Conservation (phyloP, 148 eudicot genomes). For the Rhododendron molle region DNA sequence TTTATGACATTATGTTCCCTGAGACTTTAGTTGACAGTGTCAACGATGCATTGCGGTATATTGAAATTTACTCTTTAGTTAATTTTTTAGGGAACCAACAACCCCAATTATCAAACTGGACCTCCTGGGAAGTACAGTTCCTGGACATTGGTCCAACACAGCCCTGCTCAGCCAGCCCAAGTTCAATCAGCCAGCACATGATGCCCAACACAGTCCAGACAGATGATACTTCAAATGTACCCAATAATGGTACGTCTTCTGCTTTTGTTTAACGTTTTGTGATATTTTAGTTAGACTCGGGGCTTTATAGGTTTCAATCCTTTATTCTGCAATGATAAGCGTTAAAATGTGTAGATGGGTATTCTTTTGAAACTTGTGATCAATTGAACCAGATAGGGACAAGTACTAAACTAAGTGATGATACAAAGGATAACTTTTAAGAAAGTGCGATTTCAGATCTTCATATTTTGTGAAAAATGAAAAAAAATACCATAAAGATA, state of each 20-base stretch:
- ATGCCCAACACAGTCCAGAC: conserved; percentile 88
- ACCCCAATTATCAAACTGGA: conserved; percentile 54
- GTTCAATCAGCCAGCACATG: conserved; percentile 53
- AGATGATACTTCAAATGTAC: conserved; percentile 82
- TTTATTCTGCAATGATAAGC: not conserved
- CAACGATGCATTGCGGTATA: not conserved
- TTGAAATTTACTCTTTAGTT: not conserved
- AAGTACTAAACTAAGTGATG: not conserved
- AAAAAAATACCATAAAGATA: not conserved
- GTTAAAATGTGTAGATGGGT: not conserved
- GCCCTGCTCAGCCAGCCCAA: conserved; percentile 58
- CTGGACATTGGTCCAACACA: conserved; percentile 46
- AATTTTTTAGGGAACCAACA: conserved; percentile 46
- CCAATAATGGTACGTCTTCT: conserved; percentile 36
- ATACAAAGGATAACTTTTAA: not conserved
- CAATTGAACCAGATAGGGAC: not conserved
- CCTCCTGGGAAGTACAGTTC: conserved; percentile 40
- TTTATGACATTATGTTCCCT: not conserved
- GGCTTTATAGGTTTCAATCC: no score
- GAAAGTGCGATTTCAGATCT: not conserved
- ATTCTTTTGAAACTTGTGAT: not conserved
- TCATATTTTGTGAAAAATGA: not conserved
- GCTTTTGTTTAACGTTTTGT: not conserved
- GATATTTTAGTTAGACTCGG: not conserved
- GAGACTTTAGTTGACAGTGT: not conserved